Conservation (phyloP, 306 rosid genomes). For the Rubus parviflorus region DNA sequence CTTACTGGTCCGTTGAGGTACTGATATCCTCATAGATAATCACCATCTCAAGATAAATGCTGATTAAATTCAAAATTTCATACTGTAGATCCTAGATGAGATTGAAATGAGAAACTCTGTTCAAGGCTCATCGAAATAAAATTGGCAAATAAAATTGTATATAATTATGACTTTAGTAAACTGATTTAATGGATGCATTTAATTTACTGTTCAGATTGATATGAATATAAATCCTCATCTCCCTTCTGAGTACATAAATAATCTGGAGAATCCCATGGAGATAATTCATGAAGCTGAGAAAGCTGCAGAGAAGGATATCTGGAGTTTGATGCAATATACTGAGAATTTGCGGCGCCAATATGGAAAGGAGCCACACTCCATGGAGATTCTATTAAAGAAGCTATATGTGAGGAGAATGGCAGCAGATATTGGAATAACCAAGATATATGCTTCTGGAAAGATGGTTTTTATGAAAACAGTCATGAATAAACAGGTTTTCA, state of each 20-base stretch:
- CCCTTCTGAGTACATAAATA: constrained; percentile 84
- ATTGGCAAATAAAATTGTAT: neutral
- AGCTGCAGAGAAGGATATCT: constrained; percentile 77
- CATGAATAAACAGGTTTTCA: constrained; percentile 68
- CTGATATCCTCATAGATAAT: constrained; percentile 5
- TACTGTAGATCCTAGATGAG: neutral
- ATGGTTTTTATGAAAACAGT: constrained; percentile 70
- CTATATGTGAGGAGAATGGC: constrained; percentile 96
- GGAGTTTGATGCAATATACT: constrained; percentile 89
- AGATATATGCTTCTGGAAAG: constrained; percentile 74
- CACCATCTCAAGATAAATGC: constrained; percentile 6
- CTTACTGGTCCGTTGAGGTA: constrained; percentile 84
- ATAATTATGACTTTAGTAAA: neutral
- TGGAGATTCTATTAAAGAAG: constrained; percentile 80
- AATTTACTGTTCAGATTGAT: constrained; percentile 56
- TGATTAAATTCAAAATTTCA: neutral
- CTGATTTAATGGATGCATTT: constrained; percentile 12
- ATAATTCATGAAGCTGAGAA: constrained; percentile 79
- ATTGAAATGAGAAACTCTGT: neutral
- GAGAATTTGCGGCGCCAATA: constrained; percentile 78
- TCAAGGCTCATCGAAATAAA: neutral
- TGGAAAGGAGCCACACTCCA: constrained; percentile 88
- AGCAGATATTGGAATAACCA: constrained; percentile 79
- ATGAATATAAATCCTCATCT: constrained; percentile 73
- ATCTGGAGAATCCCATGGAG: constrained; percentile 89